Percentiles rank a stretch among this genome's conserved stretches.
phyloP scores from a whole-genome alignment of 1,284 basidiomycete species.

The Leccinum solheimii region DNA sequence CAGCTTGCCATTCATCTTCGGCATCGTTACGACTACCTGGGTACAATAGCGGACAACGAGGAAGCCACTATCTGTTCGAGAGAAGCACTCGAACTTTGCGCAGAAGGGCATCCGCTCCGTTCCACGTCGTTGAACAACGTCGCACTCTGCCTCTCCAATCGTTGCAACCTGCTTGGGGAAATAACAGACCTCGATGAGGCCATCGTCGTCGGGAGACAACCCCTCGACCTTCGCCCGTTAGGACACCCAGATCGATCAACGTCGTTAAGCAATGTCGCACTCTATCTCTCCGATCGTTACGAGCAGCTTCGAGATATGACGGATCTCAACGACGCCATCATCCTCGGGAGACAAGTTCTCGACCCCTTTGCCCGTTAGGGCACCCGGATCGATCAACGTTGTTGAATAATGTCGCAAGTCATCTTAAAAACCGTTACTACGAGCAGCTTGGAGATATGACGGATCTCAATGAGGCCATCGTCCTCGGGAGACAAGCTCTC shows the following conservation, averaged over 20 bases:
- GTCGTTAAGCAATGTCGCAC: too few species aligned
- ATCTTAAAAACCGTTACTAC: too few species aligned
- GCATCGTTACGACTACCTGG: not conserved
- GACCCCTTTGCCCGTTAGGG: not conserved
- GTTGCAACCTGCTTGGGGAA: too few species aligned
- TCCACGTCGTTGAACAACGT: not conserved
- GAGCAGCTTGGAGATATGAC: too few species aligned
- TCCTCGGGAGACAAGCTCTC: too few species aligned
- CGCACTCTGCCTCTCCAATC: not conserved
- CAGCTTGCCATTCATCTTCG: not conserved
- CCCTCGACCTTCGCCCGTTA: not conserved
- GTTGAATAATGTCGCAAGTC: too few species aligned
- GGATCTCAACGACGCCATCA: not conserved
- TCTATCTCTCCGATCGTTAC: not conserved
- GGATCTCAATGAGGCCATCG: too few species aligned
- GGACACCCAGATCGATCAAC: too few species aligned
- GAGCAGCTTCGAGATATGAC: not conserved
- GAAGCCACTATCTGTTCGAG: not conserved
- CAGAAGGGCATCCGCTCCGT: not conserved
- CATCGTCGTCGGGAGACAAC: not conserved
- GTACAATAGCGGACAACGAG: not conserved
- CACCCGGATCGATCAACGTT: too few species aligned
- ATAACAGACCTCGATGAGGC: not conserved
- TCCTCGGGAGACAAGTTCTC: not conserved
- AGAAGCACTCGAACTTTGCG: not conserved